Percentiles rank a stretch among this genome's conserved stretches.
These are phyloP conservation scores for Parastagonospora nodorum DNA, from an alignment of 2,329 filamentous ascomycete species.

Conservation along the genomic window DNA sequence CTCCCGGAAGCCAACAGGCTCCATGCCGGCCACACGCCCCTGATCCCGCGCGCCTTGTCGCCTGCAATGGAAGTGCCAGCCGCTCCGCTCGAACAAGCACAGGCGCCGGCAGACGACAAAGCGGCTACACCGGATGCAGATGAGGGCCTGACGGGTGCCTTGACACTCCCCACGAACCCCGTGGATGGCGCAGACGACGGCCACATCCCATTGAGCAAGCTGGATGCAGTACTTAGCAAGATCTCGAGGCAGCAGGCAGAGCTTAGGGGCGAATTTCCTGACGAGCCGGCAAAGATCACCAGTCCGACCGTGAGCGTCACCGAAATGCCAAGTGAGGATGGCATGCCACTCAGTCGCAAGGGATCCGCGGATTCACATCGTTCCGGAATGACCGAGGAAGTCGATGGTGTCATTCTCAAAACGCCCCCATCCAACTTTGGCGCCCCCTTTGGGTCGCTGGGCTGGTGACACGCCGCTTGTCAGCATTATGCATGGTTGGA, in stretches of 20 bases:
- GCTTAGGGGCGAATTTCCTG: slow-evolving; percentile 18
- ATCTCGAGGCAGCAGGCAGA: slow-evolving; percentile 28
- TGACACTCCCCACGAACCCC: slow-evolving; percentile 40
- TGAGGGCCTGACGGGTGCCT: slow-evolving; percentile 30
- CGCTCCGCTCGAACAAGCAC: slow-evolving; percentile 7
- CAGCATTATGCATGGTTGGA: neutral
- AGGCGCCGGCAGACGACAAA: slow-evolving; percentile 9
- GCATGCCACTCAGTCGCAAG: slow-evolving; percentile 23
- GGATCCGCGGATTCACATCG: slow-evolving; percentile 24
- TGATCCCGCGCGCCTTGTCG: slow-evolving; percentile 28
- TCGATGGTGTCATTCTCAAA: slow-evolving; percentile 44
- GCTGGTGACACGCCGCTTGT: neutral
- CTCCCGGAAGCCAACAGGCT: slow-evolving; percentile 41
- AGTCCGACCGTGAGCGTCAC: neutral
- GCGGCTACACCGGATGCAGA: slow-evolving; percentile 24
- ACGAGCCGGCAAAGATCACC: slow-evolving; percentile 5
- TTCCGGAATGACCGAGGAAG: slow-evolving; percentile 23
- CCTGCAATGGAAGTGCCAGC: slow-evolving; percentile 14
- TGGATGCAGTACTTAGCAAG: slow-evolving; percentile 34
- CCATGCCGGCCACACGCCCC: slow-evolving; percentile 46
- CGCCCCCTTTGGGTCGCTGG: slow-evolving; percentile 33
- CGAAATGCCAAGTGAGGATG: neutral
- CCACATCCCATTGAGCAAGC: slow-evolving; percentile 32
- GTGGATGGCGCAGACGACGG: slow-evolving; percentile 36
- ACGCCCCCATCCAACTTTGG: slow-evolving; percentile 43